Base-by-base conservation (phyloP, 2,329 filamentous ascomycete genomes). In the Cadophora malorum region DNA sequence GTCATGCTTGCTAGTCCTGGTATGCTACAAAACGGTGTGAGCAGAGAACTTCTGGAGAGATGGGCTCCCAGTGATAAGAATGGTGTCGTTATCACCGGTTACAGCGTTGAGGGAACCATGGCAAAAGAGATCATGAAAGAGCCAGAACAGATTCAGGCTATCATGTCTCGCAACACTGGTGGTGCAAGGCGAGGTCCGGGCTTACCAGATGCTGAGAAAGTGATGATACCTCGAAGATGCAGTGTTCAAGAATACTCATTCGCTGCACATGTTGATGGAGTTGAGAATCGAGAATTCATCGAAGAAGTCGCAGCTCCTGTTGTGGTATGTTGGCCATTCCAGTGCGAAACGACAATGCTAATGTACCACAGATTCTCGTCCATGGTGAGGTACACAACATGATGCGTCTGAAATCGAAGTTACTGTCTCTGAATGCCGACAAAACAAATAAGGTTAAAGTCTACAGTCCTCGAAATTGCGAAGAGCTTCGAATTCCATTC, bases 41-140 rank as follows among this genome's bases (percentile, higher is more conserved):
- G 94, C 75, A 86, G 96, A 78, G 93, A 97, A 78, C 83, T 99
- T 10, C 86, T 99, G 4, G 96, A 99, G 82, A 84, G 95, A 74
- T 99, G 96, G 96, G 95, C 95, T 1, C 96, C 96, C 0, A 97
- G 93, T 80, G 91, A 96, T 71, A 94, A 96, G 79, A 99, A 99
- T 76, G 96, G 95, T n/a, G 93, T 99, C 53, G 92, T 99, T 74
- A 97, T 99, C 79, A 99, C 96, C 0, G 96, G 96, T 78, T 99
- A 99, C 81, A 97, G 94, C 69, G 95, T 99, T 8, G 96, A 99
- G 80, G 96, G 96, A 6, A 99, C 96, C 0, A 98, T 99, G 95
- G 96, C 94, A 3, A 95, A 97, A 79, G 90, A 96, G 75, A 92
- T 99, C 70, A 91, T 98, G 81, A 93, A 95, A 73, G 96, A 98